Evolutionary conservation across 108 stramenopile species (phyloP), one percentile per base, ranked within the genome.

Genomic region (Cyclotella kingstonii): DNA sequence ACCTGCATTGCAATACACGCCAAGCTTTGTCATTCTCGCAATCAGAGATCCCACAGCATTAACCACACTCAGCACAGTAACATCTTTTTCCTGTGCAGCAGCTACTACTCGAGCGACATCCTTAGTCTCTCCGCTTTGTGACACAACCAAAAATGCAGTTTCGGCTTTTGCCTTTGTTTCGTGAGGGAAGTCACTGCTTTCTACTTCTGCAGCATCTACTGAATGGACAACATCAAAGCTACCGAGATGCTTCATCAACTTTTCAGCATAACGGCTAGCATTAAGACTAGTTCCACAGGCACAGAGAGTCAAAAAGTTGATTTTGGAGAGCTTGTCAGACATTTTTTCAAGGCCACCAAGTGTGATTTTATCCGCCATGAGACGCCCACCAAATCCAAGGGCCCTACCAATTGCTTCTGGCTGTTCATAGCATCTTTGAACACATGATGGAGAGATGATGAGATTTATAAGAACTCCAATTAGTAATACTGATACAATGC

Each of bases 1-100:
- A 11, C 99, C 99, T 7, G 98, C 97, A 76, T 98, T 96, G 63
- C 98, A 97, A 77, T 98, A 99, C 18, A 98, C 97, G 12, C 99
- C 99, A 5, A 97, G 60, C 53, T 98, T 97, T 4, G 98, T 96
- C 9, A 82, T 94, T 18, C 96, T 85, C 2, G 99, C 99, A 57
- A 99, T 98, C 59, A 97, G 75, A 50, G 91, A 94, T 9, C 99
- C 98, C 6, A 99, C 98, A 21, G 96, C 81, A 75, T 99, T 99
- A 39, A 98, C 98, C 0, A 98, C 93, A 58, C 86, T 91, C 66
- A 99, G 40, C 19, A 84, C 80, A 11, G 94, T 92, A 4, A 97
- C 69, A 36, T 88, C 89, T 45, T 78, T 76, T 27, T 92, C 89
- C 84, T 93, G 82, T 26, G 95, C 95, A 10, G 78, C 74, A 31